Evolutionary conservation across 164 flowering plant genomes (phyloP).

Genomic region (Cinnamomum chago): DNA sequence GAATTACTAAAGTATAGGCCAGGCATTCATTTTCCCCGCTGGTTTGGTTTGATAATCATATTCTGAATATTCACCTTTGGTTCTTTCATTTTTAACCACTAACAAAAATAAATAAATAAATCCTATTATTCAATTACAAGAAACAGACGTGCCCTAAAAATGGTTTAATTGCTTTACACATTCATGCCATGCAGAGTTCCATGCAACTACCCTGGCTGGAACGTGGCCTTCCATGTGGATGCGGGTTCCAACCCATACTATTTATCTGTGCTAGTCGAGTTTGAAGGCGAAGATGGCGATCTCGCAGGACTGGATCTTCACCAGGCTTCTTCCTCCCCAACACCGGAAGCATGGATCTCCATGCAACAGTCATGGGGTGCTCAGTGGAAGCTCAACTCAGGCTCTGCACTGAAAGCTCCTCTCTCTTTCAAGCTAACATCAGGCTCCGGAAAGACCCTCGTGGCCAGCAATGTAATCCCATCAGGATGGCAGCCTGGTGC

Average conservation of each 20-base stretch:
- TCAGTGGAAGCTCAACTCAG: constrained; percentile 50
- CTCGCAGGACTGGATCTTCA: constrained; percentile 36
- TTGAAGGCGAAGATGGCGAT: constrained; percentile 53
- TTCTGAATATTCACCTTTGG: no score
- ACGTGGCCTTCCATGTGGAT: constrained; percentile 51
- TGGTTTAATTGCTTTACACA: background rate
- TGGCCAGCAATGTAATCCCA: constrained; percentile 58
- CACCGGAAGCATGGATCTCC: constrained; percentile 24
- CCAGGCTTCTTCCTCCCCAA: constrained; percentile 9
- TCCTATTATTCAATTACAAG: no score
- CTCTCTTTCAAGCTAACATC: constrained; percentile 45
- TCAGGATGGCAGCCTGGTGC: constrained; percentile 54
- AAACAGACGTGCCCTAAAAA: no score
- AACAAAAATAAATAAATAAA: no score
- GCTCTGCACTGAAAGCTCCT: constrained; percentile 35
- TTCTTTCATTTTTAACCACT: no score
- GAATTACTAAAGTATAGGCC: no score
- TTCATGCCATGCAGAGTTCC: constrained; percentile 22
- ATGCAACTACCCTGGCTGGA: constrained; percentile 41
- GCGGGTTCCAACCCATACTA: constrained; percentile 50
- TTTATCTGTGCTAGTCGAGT: constrained; percentile 40
- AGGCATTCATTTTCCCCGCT: no score
- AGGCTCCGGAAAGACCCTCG: constrained; percentile 31
- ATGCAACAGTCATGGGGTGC: constrained; percentile 76
- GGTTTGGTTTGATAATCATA: no score